These are phyloP conservation scores for Drechslerella coelobrocha DNA, from an alignment of 2,329 filamentous ascomycete genomes.

Conservation along the genomic window DNA sequence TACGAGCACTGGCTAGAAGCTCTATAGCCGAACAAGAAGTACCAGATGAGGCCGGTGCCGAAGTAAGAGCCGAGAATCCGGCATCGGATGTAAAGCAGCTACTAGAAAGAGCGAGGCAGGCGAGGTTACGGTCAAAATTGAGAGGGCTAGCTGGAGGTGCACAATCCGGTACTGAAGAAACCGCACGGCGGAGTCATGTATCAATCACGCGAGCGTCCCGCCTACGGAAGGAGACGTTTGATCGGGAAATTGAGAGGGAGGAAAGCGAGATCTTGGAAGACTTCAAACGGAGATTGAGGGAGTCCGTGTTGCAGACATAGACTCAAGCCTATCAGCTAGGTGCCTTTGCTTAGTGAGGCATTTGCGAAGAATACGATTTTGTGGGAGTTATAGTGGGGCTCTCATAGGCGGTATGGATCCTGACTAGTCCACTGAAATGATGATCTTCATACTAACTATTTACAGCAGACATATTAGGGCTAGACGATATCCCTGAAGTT, in stretches of 20 bases:
- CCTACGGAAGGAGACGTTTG: conserved; percentile 39
- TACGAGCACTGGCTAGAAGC: conserved; percentile 39
- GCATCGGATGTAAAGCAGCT: conserved; percentile 20
- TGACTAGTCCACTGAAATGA: no score
- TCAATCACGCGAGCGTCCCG: conserved; percentile 37
- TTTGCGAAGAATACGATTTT: no score
- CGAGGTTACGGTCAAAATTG: conserved; percentile 51
- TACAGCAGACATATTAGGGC: no score
- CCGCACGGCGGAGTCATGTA: conserved; percentile 14
- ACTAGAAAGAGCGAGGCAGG: conserved; percentile 50
- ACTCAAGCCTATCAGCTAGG: background rate
- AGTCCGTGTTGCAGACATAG: conserved; percentile 40
- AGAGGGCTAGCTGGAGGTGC: conserved; percentile 28
- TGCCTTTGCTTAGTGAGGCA: no score
- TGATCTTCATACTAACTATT: no score
- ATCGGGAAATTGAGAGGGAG: conserved; percentile 45
- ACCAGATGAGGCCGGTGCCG: conserved; percentile 9
- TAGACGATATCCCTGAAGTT: no score
- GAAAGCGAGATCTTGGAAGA: conserved; percentile 46
- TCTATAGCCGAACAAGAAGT: conserved; percentile 23
- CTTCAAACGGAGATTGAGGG: conserved; percentile 48
- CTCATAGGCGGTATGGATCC: no score
- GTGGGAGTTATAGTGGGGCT: no score
- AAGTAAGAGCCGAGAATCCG: conserved; percentile 12
- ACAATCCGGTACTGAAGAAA: conserved; percentile 19